Evolutionary conservation across 1,284 basidiomycete genomes (phyloP).

Genomic region (Bjerkandera adusta): DNA sequence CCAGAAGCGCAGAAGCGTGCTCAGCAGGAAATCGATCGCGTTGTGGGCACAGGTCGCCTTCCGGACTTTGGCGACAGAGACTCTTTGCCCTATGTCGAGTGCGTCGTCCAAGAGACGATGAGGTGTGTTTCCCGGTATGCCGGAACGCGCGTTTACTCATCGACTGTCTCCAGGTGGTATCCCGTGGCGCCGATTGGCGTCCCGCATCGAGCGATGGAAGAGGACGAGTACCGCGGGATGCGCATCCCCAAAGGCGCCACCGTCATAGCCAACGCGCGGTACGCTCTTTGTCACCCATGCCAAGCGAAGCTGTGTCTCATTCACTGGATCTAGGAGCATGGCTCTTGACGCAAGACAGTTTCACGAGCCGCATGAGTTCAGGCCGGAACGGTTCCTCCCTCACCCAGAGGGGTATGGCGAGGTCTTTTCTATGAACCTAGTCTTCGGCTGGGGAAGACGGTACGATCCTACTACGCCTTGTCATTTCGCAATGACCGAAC

Average conservation of each 20-base stretch:
- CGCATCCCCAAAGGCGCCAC: conserved; percentile 20
- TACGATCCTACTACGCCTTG: conserved; percentile 8
- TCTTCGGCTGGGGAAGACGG: conserved; percentile 13
- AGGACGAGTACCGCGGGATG: conserved; percentile 23
- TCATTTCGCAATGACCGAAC: not conserved
- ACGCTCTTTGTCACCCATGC: not conserved
- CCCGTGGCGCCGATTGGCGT: conserved; percentile 12
- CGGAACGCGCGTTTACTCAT: not conserved
- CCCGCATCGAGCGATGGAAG: conserved; percentile 17
- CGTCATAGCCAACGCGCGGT: conserved; percentile 22
- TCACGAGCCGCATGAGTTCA: conserved; percentile 3
- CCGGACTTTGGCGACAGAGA: conserved; percentile 15
- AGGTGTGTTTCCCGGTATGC: conserved; percentile 14
- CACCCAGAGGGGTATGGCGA: conserved; percentile 4
- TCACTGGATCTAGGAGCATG: not conserved
- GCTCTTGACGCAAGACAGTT: conserved; percentile 1
- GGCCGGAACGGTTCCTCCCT: conserved; percentile 10
- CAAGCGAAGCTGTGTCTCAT: not conserved
- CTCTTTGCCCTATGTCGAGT: conserved; percentile 15
- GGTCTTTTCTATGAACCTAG: not conserved
- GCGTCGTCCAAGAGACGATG: conserved; percentile 13
- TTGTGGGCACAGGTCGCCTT: conserved; percentile 15
- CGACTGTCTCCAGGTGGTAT: conserved; percentile 2
- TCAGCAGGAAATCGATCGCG: conserved; percentile 14
- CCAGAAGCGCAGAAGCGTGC: conserved; percentile 14